Conservation (phyloP, 129 eudicot genomes). For the Saposhnikovia divaricata region DNA sequence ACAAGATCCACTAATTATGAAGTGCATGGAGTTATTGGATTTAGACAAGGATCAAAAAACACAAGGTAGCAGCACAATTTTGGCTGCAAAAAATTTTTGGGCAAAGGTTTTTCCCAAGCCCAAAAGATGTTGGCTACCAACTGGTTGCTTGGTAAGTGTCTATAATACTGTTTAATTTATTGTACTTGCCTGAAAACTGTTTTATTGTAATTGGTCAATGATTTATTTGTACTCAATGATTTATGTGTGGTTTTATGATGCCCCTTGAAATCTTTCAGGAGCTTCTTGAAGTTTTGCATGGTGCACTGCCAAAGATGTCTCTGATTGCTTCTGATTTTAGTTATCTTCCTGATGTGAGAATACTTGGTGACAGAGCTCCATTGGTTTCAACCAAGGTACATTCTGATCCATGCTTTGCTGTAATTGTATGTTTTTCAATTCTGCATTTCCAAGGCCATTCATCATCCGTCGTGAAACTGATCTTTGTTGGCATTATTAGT, state of each 20-base stretch:
- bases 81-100: slow-evolving; percentile 42
- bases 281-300: slow-evolving; percentile 75
- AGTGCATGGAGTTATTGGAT: slow-evolving; percentile 62
- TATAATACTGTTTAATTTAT: neutral
- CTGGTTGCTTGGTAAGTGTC: slow-evolving; percentile 73
- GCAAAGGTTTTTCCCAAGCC: slow-evolving; percentile 76
- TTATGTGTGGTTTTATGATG: slow-evolving; percentile 9
- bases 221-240: neutral
- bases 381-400: slow-evolving; percentile 81
- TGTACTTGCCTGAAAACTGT: neutral
- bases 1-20: slow-evolving; percentile 63
- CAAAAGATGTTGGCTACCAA: slow-evolving; percentile 90
- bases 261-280: slow-evolving; percentile 35
- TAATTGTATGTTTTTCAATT: neutral
- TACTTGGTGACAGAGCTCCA: slow-evolving; percentile 93
- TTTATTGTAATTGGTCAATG: neutral
- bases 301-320: slow-evolving; percentile 95
- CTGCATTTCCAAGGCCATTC: neutral
- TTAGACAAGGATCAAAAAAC: slow-evolving; percentile 44
- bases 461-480: neutral
- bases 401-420: slow-evolving; percentile 6
- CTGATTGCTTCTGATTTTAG: slow-evolving; percentile 92
- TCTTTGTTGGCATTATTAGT: neutral
- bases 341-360: slow-evolving; percentile 88
- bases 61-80: slow-evolving; percentile 29